A percentile compares a stretch with the other conserved stretches of the same genome.
Conservation (phyloP, 352 stramenopile genomes). For the Phytophthora agathidicida region DNA sequence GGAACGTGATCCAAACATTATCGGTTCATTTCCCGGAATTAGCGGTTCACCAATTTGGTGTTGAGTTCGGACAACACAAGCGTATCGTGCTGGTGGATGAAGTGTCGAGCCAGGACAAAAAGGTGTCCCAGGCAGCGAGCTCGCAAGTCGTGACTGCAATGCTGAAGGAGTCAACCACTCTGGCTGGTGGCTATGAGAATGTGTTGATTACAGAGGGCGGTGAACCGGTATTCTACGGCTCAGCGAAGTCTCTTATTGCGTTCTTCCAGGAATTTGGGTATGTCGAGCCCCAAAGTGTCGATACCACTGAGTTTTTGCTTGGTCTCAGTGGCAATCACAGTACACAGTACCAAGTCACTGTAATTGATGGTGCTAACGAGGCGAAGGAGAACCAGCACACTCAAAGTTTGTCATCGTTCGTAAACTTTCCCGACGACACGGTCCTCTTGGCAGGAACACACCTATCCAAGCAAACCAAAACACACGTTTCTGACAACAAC, state of each 20-base stretch:
- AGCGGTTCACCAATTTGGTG: slow-evolving; percentile 23
- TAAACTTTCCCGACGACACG: slow-evolving; percentile 27
- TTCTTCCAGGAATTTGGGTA: slow-evolving; percentile 14
- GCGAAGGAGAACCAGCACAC: slow-evolving; percentile 7
- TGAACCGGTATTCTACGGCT: slow-evolving; percentile 26
- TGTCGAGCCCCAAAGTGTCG: slow-evolving; percentile 1
- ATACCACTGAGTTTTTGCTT: slow-evolving; percentile 19
- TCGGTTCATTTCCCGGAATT: slow-evolving; percentile 24
- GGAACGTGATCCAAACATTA: slow-evolving; percentile 25
- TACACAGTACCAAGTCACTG: slow-evolving; percentile 17
- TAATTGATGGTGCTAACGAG: slow-evolving; percentile 30
- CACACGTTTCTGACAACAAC: neutral
- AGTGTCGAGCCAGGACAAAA: slow-evolving; percentile 7
- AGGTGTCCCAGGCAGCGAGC: slow-evolving; percentile 5
- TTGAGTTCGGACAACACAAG: slow-evolving; percentile 28
- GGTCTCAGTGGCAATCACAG: slow-evolving; percentile 5
- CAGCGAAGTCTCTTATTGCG: slow-evolving; percentile 13
- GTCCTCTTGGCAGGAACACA: slow-evolving; percentile 15
- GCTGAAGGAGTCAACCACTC: slow-evolving; percentile 20
- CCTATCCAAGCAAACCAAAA: neutral
- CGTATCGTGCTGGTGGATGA: slow-evolving; percentile 25
- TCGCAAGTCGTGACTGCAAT: slow-evolving; percentile 15
- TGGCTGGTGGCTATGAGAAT: slow-evolving; percentile 17
- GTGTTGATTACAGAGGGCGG: slow-evolving; percentile 22
- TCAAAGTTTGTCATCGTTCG: slow-evolving; percentile 19